Conservation (phyloP, 176 grass and related monocot species). For the Alloteropsis semialata region DNA sequence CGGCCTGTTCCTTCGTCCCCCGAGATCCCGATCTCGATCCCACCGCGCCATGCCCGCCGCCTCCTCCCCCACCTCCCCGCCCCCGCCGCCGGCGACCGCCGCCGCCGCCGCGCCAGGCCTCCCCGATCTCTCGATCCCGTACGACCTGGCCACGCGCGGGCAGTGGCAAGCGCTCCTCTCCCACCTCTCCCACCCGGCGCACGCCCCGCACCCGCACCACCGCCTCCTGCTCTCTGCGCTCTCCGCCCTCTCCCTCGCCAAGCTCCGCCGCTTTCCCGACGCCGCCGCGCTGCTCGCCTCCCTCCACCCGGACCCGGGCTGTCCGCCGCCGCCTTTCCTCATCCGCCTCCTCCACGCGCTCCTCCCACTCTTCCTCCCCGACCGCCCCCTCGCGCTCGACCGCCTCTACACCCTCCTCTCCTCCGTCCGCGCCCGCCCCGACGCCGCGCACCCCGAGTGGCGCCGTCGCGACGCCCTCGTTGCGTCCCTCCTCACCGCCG, state of each 20-base stretch:
- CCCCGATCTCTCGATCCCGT: constrained; percentile 54
- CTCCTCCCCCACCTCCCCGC: not conserved
- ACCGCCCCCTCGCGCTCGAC: constrained; percentile 71
- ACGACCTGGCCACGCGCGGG: constrained; percentile 73
- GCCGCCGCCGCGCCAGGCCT: constrained; percentile 6
- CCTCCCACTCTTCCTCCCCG: constrained; percentile 69
- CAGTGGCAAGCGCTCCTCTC: constrained; percentile 78
- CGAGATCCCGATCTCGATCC: constrained; percentile 35
- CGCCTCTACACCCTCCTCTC: constrained; percentile 85
- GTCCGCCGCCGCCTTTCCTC: constrained; percentile 66
- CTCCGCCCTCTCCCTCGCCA: constrained; percentile 75
- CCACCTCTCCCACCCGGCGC: constrained; percentile 52
- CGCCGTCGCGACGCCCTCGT: constrained; percentile 53
- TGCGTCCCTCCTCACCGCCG: constrained; percentile 57
- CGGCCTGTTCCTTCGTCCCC: not conserved
- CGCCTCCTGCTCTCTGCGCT: constrained; percentile 71
- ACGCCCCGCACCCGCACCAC: constrained; percentile 53
- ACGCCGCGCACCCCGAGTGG: constrained; percentile 48
- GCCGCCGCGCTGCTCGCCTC: constrained; percentile 60
- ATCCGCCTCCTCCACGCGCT: constrained; percentile 74
- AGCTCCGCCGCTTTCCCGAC: constrained; percentile 79
- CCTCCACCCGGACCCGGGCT: constrained; percentile 58
- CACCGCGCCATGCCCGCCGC: constrained; percentile 24
- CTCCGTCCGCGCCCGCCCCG: constrained; percentile 56
- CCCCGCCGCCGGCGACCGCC: constrained; percentile 22